Percentiles rank a stretch among this genome's conserved stretches.
phyloP scores from a whole-genome alignment of 768 basidiomycete species.

The Boletus sensibilis region DNA sequence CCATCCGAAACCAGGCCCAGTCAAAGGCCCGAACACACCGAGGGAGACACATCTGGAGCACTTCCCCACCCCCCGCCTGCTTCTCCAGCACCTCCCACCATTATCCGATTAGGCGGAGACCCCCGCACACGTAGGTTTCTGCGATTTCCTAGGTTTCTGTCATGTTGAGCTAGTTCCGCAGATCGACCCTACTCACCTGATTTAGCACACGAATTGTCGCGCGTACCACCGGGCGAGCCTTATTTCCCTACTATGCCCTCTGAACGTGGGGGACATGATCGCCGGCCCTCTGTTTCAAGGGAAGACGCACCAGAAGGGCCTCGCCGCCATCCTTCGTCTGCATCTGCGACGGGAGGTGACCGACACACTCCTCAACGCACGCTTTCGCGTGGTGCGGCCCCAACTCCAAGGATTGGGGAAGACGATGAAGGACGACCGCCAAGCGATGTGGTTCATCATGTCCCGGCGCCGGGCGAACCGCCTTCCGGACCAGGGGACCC shows the following conservation, averaged over 20 bases:
- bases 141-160: background rate
- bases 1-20: slow-evolving; percentile 9
- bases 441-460: slow-evolving; percentile 28
- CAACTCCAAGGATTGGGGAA: slow-evolving; percentile 16
- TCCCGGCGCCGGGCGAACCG: slow-evolving; percentile 22
- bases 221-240: slow-evolving; percentile 9
- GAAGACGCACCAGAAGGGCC: background rate
- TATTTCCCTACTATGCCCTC: slow-evolving; percentile 16
- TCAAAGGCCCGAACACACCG: slow-evolving; percentile 11
- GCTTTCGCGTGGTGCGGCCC: slow-evolving; percentile 17
- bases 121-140: slow-evolving; percentile 16
- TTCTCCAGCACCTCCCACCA: slow-evolving; percentile 29
- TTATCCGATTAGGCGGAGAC: slow-evolving; percentile 29
- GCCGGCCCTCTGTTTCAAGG: background rate
- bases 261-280: background rate
- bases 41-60: slow-evolving; percentile 4
- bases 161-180: slow-evolving; percentile 13
- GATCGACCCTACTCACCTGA: slow-evolving; percentile 17
- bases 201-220: slow-evolving; percentile 6
- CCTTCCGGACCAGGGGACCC: slow-evolving; percentile 27
- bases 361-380: slow-evolving; percentile 12
- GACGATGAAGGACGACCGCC: slow-evolving; percentile 19
- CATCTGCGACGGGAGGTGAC: slow-evolving; percentile 1
- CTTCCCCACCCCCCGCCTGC: slow-evolving; percentile 7
- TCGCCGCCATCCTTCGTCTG: slow-evolving; percentile 12